Evolutionary conservation across 768 basidiomycete species (phyloP), one percentile per base, ranked within the genome.

Genomic region (Collybia sordida): DNA sequence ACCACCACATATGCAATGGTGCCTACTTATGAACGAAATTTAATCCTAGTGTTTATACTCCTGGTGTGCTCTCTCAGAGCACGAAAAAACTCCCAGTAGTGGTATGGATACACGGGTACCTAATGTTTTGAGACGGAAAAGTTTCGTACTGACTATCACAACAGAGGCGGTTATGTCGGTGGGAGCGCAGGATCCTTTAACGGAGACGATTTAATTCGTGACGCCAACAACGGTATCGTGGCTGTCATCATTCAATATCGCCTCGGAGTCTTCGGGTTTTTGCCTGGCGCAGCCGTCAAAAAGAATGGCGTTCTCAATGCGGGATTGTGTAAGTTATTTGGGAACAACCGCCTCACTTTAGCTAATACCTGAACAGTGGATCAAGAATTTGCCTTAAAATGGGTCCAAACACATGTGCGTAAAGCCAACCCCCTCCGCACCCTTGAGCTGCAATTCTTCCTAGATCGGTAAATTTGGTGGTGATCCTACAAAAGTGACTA

Each of bases 241-340:
- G 64, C 62, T 0, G 72, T 73, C 12, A 47, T 68, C 28, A 64
- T 72, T 11, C 73, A 75, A 52, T 75, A 75, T 42, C 64, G 73
- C 3, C 50, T 75, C 3, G 74, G 74, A 1, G 44, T 72, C 2
- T 73, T 73, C 52, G 75, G 76, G 4, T 78, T 77, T 54, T 58
- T 79, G 34, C 47, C 76, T 9, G 74, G 77, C 0, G 42, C 59
- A 35, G 57, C 64, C 18, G 67, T 78, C 3, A 71, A 77, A 45
- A 56, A 64, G 4, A 59, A 64, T 14, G 78, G 78, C 8, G 69
- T 51, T 1, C 56, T 77, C 46, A 79, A 79, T 44, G 74, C 72
- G 8, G 78, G 77, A 19, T 50, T 79, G 35, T 59, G 77, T 77
- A 50, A 49, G 72, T 64, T 18, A 11, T 25, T 11, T 31, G 6